Base-by-base conservation (phyloP, 257 asterid species). In the Scutellaria minor region DNA sequence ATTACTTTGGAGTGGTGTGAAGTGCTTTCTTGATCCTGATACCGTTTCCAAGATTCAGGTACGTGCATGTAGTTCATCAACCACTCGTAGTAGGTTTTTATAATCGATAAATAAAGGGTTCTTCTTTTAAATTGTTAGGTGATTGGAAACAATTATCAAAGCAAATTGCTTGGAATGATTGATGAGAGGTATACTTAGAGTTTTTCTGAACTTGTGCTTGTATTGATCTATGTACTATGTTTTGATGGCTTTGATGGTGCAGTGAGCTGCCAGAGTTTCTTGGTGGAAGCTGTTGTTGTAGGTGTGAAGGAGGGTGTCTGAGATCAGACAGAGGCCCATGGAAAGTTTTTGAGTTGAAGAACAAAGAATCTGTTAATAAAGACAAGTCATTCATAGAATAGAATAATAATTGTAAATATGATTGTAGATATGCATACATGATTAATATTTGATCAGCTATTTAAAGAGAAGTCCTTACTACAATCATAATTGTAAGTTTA, bases 271-370 rank as follows among this genome's bases (percentile, higher is more conserved):
- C 95, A 2, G 87, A 66, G 40, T 83, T 88, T 72, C 73, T 88
- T 11, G 95, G 92, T 13, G 92, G 95, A 13, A 81, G 78, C 47
- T 88, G 95, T 67, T 66, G 70, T 24, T 86, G 95, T 67, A 70
- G 75, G 59, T 41, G 59, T 7, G 81, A 83, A 60, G 90, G 95
- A 47, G 89, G 92, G 39, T 88, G 92, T 74, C 64, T 86, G 61
- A 73, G 80, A 75, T 86, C 89, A 18, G 86, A 83, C 62, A 88
- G 75, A 75, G 92, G 95, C 67, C 89, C 89, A 13, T 88, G 95
- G 92, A 88, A 81, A 66, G 81, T 31, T 2, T 31, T 31, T 1
- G 37, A 31, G 37, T 31, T 31, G 37, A 31, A 31, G 37, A 31
- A 31, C 37, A 31, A 31, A 31, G 37, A 31, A 31, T 4, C 2